Percentiles rank a stretch among this genome's conserved stretches.
Conservation (phyloP, 495 filamentous ascomycete genomes). For the Xeromyces bisporus region DNA sequence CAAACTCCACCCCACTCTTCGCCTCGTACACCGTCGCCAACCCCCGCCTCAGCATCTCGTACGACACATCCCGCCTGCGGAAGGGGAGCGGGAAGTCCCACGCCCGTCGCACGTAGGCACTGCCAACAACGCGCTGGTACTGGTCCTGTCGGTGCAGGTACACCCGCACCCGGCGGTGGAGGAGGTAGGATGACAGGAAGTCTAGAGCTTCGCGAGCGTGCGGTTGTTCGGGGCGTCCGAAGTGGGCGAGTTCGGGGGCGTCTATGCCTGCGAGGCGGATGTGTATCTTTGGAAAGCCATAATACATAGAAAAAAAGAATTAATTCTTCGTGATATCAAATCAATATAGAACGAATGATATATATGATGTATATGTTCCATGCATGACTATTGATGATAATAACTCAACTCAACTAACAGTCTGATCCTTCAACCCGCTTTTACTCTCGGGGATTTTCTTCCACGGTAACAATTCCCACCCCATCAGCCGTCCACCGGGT, state of each 20-base stretch:
- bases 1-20: constrained; percentile 76
- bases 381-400: too few species aligned
- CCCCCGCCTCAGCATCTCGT: constrained; percentile 72
- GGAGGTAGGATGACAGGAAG: constrained; percentile 62
- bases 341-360: background rate
- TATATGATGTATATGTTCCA: background rate
- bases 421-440: constrained; percentile 54
- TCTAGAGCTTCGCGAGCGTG: constrained; percentile 59
- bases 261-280: constrained; percentile 83
- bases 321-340: background rate
- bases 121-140: constrained; percentile 79
- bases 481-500: constrained; percentile 66
- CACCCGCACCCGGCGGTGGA: constrained; percentile 55
- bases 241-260: constrained; percentile 84
- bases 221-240: constrained; percentile 75
- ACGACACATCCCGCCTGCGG: constrained; percentile 59
- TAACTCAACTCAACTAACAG: too few species aligned
- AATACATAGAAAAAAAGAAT: constrained; percentile 1
- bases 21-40: constrained; percentile 86
- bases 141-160: constrained; percentile 74
- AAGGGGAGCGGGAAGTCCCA: constrained; percentile 36
- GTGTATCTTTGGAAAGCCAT: constrained; percentile 35
- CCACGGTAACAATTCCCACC: constrained; percentile 80
- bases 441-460: constrained; percentile 51
- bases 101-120: constrained; percentile 54